phyloP scores from a whole-genome alignment of 768 basidiomycete genomes.

The Mycena rosella region DNA sequence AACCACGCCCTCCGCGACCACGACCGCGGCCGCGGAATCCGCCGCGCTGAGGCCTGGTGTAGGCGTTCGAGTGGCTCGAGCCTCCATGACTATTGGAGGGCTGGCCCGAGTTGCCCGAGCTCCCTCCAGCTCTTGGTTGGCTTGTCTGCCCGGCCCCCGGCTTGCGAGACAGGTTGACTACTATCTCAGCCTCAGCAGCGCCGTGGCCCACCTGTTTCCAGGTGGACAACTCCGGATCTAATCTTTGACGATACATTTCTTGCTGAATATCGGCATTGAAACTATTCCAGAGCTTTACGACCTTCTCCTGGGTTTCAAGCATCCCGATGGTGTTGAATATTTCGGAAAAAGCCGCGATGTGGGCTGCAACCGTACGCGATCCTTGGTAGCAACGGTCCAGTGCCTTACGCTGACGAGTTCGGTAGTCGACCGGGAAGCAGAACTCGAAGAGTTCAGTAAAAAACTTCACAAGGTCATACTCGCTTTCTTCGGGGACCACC shows the following conservation, averaged over 20 bases:
- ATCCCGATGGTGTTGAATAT: constrained; percentile 40
- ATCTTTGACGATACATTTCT: constrained; percentile 16
- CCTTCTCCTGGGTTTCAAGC: constrained; percentile 33
- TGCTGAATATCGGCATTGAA: constrained; percentile 34
- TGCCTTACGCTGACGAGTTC: neutral
- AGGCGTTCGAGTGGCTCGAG: neutral
- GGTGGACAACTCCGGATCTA: constrained; percentile 24
- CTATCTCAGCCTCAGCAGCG: constrained; percentile 4
- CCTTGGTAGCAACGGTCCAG: constrained; percentile 22
- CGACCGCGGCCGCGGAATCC: neutral
- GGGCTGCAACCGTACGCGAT: constrained; percentile 40
- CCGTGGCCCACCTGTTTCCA: constrained; percentile 19
- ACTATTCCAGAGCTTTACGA: constrained; percentile 43
- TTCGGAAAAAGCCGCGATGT: constrained; percentile 39
- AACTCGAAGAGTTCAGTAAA: constrained; percentile 51
- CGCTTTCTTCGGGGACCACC: constrained; percentile 32
- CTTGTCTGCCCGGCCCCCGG: too few relatives aligned
- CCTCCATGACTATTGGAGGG: neutral
- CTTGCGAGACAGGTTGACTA: neutral
- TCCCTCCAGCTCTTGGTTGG: too few relatives aligned
- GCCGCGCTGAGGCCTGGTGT: neutral
- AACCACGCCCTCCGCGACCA: neutral
- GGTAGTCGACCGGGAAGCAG: constrained; percentile 50
- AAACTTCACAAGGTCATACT: constrained; percentile 45
- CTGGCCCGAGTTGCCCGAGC: too few relatives aligned